A percentile compares a stretch with the other conserved stretches of the same genome.
These are phyloP conservation scores for Brettanomyces naardenensis DNA, from an alignment of 805 yeast species.

Conservation along the genomic window DNA sequence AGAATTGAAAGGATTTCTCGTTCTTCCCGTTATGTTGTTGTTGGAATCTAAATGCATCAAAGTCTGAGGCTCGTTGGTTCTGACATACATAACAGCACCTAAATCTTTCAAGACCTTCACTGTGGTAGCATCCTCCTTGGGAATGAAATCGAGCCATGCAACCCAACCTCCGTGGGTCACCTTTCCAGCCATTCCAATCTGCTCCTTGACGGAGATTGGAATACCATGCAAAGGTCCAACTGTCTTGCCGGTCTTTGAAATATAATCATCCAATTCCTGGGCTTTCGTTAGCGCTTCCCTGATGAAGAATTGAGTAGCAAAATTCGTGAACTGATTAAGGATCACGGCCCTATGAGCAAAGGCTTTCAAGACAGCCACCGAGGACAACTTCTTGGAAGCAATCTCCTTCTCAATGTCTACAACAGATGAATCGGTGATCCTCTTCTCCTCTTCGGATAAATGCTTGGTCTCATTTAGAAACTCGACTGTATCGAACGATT, in stretches of 20 bases:
- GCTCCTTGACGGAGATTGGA: constrained; percentile 64
- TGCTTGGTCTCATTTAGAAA: constrained; percentile 27
- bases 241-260: constrained; percentile 38
- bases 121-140: constrained; percentile 39
- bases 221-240: constrained; percentile 65
- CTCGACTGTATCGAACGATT: constrained; percentile 29
- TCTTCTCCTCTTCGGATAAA: constrained; percentile 28
- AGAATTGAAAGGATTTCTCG: constrained; percentile 52
- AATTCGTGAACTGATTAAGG: constrained; percentile 54
- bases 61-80: constrained; percentile 64
- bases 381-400: constrained; percentile 36
- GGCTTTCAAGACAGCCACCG: constrained; percentile 50
- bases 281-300: constrained; percentile 56
- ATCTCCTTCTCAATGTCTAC: constrained; percentile 34
- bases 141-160: constrained; percentile 38
- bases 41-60: constrained; percentile 62
- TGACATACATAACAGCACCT: constrained; percentile 56
- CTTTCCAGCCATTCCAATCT: constrained; percentile 44
- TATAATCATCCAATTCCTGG: constrained; percentile 46
- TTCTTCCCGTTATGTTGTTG: constrained; percentile 52
- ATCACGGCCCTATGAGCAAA: constrained; percentile 58
- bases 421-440: constrained; percentile 38
- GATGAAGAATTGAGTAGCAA: constrained; percentile 47
- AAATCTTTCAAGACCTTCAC: constrained; percentile 38
- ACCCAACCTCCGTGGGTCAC: constrained; percentile 58